A percentile compares a stretch with the other conserved stretches of the same genome.
phyloP scores from a whole-genome alignment of 805 yeast species.

The Candida pini region DNA sequence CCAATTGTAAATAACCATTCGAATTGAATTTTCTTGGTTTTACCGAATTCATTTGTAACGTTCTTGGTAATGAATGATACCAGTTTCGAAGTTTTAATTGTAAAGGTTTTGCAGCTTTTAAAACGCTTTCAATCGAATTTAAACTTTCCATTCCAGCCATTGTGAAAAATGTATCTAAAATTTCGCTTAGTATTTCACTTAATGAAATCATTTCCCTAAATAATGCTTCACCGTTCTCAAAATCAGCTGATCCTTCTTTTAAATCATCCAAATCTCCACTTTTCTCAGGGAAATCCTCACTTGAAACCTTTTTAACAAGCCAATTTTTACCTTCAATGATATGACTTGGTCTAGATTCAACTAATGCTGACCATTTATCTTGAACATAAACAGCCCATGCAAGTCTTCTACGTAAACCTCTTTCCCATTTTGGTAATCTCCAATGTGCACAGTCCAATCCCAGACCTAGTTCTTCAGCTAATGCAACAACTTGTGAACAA shows the following conservation, averaged over 20 bases:
- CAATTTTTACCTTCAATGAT: conserved; percentile 67
- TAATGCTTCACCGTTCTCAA: conserved; percentile 61
- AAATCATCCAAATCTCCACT: conserved; percentile 31
- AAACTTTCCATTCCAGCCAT: conserved; percentile 55
- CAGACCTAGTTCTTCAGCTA: conserved; percentile 86
- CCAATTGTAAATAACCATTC: conserved; percentile 73
- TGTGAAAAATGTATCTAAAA: conserved; percentile 66
- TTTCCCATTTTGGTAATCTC: conserved; percentile 94
- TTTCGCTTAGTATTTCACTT: conserved; percentile 64
- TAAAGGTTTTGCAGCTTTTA: conserved; percentile 74
- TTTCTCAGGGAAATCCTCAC: conserved; percentile 76
- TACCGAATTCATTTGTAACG: conserved; percentile 55
- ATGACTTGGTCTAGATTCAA: conserved; percentile 83
- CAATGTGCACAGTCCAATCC: conserved; percentile 88
- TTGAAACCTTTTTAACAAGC: conserved; percentile 64
- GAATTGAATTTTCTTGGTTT: conserved; percentile 61
- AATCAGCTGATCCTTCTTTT: conserved; percentile 60
- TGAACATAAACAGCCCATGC: conserved; percentile 96
- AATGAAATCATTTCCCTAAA: conserved; percentile 65
- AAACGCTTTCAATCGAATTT: conserved; percentile 57
- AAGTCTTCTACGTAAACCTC: conserved; percentile 77
- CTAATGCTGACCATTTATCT: conserved; percentile 84
- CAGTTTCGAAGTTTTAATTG: conserved; percentile 67
- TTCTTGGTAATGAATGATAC: conserved; percentile 68
- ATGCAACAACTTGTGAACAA: conserved; percentile 79